Evolutionary conservation across 2,329 filamentous ascomycete genomes (phyloP), one percentile per base, ranked within the genome.

Genomic region (Emergomyces orientalis): DNA sequence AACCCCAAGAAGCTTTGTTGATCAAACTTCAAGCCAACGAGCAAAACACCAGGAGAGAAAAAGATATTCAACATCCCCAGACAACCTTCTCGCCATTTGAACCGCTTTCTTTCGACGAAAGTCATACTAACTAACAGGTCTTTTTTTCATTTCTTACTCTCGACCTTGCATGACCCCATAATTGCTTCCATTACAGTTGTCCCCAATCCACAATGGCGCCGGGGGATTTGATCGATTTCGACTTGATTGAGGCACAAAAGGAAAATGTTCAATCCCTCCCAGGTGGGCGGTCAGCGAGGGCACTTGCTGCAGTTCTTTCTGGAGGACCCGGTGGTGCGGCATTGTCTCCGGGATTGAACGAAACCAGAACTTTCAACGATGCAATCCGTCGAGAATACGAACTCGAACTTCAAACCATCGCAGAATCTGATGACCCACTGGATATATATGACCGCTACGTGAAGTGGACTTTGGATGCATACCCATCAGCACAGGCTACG

Each of bases 371-470:
- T 68, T 81, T 90, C 66, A 90, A 96, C 78, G 87, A 93, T 73
- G 84, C 84, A 62, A 88, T 89, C 68, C 86, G 93, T 68, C 85
- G 88, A 69, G 88, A 93, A 71, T 97, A 90, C 70, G 94, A 99
- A 76, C 83, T 86, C 14, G 94, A 97, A 75, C 77, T 97, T 22
- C 82, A 85, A 52, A 84, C 81, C 57, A 87, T 95, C 59, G 84
- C 85, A 66, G 94, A 99, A 73, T 90, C 90, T 0, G 94, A 99
- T 73, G 94, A 99, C 71, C 94, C 94, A 0, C 85, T 99, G 57
- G 94, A 97, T 71, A 84, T 97, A 65, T 99, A 91, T 78, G 93
- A 97, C 74, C 88, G 94, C 73, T 99, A 99, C 73, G 90, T 97
- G 63, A 91, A 91, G 77, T 99, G 94, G 94, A 96, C 92, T 0